Evolutionary conservation across 2,329 filamentous ascomycete species (phyloP).

Genomic region (Hymenotorrendiella dingleyae): DNA sequence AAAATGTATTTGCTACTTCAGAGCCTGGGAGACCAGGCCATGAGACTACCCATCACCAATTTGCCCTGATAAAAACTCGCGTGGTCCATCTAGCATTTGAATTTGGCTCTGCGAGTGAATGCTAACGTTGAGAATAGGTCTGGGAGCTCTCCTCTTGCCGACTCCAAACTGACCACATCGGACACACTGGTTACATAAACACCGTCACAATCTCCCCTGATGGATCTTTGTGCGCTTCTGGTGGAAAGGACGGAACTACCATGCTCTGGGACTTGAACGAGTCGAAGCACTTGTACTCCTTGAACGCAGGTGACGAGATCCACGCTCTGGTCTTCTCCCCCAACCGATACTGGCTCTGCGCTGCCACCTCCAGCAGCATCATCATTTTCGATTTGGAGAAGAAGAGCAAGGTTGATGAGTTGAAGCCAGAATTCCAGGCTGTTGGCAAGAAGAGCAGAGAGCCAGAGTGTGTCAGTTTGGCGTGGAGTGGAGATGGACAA

Average conservation of each 20-base stretch:
- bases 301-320: slow-evolving; percentile 99
- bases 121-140: slow-evolving; percentile 54
- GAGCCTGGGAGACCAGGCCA: slow-evolving; percentile 76
- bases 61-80: slow-evolving; percentile 59
- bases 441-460: slow-evolving; percentile 98
- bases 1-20: slow-evolving; percentile 99
- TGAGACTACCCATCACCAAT: slow-evolving; percentile 95
- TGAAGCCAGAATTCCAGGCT: slow-evolving; percentile 95
- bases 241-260: slow-evolving; percentile 99
- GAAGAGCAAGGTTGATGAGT: slow-evolving; percentile 99
- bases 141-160: slow-evolving; percentile 99
- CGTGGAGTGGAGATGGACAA: slow-evolving; percentile 97
- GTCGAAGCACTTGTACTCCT: slow-evolving; percentile 99
- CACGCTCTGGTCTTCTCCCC: slow-evolving; percentile 99
- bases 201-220: slow-evolving; percentile 99
- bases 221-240: slow-evolving; percentile 96
- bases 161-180: slow-evolving; percentile 99
- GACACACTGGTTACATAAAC: slow-evolving; percentile 99
- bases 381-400: slow-evolving; percentile 99
- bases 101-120: slow-evolving; percentile 5
- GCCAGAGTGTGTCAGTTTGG: slow-evolving; percentile 95
- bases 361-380: slow-evolving; percentile 93
- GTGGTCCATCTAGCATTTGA: slow-evolving; percentile 14
- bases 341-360: slow-evolving; percentile 99
- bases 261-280: slow-evolving; percentile 99